Conservation (phyloP, 768 basidiomycete genomes). For the Suillus ampliporus region DNA sequence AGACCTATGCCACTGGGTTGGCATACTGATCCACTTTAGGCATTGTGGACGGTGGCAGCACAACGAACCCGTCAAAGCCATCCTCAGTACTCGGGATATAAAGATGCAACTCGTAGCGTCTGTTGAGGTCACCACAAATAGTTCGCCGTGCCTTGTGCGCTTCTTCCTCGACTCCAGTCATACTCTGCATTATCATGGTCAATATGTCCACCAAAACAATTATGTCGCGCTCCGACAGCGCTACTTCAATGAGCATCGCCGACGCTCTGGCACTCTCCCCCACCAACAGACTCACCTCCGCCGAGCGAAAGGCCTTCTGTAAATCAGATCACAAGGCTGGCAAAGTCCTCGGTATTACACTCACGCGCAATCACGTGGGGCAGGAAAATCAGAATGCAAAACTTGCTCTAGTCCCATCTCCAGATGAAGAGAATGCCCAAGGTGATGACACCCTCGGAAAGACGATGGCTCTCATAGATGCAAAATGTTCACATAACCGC, state of each 20-base stretch:
- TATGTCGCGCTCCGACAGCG: background rate
- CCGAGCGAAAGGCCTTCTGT: slow-evolving; percentile 15
- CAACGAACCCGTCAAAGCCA: background rate
- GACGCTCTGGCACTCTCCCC: slow-evolving; percentile 5
- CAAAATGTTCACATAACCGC: slow-evolving; percentile 13
- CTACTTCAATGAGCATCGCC: background rate
- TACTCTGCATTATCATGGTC: background rate
- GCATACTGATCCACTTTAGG: background rate
- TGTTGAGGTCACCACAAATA: background rate
- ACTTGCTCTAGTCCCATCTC: background rate
- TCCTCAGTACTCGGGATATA: background rate
- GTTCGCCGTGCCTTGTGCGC: background rate
- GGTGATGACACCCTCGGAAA: background rate
- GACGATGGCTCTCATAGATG: slow-evolving; percentile 11
- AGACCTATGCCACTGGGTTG: background rate
- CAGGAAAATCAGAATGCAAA: background rate
- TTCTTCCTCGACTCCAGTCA: background rate
- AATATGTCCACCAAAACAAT: background rate
- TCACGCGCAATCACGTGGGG: slow-evolving; percentile 18
- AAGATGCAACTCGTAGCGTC: background rate
- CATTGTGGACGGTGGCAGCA: background rate
- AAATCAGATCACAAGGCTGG: slow-evolving; percentile 20
- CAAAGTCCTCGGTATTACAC: slow-evolving; percentile 20
- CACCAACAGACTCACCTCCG: slow-evolving; percentile 14
- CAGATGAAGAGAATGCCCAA: slow-evolving; percentile 1